phyloP scores from a whole-genome alignment of 768 basidiomycete species.

The Hortiboletus campestris region DNA sequence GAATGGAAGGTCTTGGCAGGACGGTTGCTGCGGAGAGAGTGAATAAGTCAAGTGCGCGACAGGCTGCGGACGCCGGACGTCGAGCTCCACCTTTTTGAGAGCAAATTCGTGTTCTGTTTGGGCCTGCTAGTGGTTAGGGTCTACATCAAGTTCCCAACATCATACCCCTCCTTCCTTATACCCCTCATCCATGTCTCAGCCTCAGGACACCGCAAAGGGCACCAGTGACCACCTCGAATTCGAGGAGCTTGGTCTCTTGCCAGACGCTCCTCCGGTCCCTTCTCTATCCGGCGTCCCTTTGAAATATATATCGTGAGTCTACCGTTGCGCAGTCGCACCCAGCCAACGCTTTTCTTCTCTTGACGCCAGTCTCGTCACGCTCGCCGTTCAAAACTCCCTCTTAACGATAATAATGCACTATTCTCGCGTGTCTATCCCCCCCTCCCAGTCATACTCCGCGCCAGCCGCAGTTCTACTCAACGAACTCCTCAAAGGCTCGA shows the following conservation, averaged over 20 bases:
- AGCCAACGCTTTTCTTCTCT: not conserved
- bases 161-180: constrained; percentile 22
- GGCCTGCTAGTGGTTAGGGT: not conserved
- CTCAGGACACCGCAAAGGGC: constrained; percentile 27
- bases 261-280: constrained; percentile 41
- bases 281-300: constrained; percentile 67
- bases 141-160: not conserved
- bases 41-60: constrained; percentile 7
- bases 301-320: constrained; percentile 71
- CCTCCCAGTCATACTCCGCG: constrained; percentile 82
- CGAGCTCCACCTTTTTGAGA: not conserved
- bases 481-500: constrained; percentile 88
- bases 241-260: constrained; percentile 44
- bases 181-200: constrained; percentile 28
- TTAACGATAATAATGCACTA: constrained; percentile 96
- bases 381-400: constrained; percentile 89
- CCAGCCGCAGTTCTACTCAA: constrained; percentile 92
- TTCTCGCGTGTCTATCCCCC: constrained; percentile 79
- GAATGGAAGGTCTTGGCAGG: constrained; percentile 5
- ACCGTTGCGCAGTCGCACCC: constrained; percentile 4
- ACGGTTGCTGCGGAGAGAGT: constrained; percentile 19
- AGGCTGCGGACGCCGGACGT: constrained; percentile 12
- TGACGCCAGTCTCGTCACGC: constrained; percentile 62
- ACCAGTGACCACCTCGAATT: constrained; percentile 42
- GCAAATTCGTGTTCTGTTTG: not conserved